phyloP scores from a whole-genome alignment of 305 asterid species.

The Petunia hybrid region DNA sequence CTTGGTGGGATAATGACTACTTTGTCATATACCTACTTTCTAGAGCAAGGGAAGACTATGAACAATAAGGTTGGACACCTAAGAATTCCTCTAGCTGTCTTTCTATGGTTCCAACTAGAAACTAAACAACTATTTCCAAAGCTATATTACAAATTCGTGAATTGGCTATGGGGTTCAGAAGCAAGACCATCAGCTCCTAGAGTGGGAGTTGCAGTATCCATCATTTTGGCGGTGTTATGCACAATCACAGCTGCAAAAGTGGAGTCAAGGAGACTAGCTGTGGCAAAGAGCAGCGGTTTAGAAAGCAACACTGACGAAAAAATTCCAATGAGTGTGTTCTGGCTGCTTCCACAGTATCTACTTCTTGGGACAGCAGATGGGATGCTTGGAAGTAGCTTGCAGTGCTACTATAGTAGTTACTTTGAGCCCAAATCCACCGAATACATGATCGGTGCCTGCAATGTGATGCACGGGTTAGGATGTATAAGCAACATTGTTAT shows the following conservation, averaged over 20 bases:
- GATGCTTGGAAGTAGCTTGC: background rate
- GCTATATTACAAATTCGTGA: conserved; percentile 30
- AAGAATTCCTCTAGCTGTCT: conserved; percentile 45
- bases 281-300: conserved; percentile 41
- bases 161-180: background rate
- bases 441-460: conserved; percentile 5
- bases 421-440: background rate
- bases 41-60: conserved; percentile 51
- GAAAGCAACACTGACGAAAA: conserved; percentile 45
- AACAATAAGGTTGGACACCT: conserved; percentile 52
- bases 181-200: conserved; percentile 38
- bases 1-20: conserved; percentile 52
- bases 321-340: conserved; percentile 42
- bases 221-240: conserved; percentile 51
- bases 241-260: conserved; percentile 57
- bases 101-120: conserved; percentile 45
- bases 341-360: conserved; percentile 25
- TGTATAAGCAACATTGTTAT: conserved; percentile 20
- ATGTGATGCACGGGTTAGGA: background rate
- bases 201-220: conserved; percentile 43
- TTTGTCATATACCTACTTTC: conserved; percentile 55
- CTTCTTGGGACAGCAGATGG: conserved; percentile 18
- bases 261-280: conserved; percentile 49
- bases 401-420: background rate
- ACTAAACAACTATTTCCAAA: conserved; percentile 32